phyloP scores from a whole-genome alignment of 2,329 filamentous ascomycete species.

The Calonectria pauciramosa region DNA sequence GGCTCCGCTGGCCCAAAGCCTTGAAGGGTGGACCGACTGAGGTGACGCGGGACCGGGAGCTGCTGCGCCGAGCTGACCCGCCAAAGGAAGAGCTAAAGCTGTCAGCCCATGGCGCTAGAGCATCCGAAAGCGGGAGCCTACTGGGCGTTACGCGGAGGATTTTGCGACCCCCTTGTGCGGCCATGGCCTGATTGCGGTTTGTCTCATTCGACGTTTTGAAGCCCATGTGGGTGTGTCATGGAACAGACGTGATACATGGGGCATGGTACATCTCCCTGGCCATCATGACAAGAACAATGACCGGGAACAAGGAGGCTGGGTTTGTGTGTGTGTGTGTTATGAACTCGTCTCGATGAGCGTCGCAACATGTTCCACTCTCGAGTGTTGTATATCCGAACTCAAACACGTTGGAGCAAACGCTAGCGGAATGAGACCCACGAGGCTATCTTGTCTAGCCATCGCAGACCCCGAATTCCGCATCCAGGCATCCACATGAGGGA shows the following conservation, averaged over 20 bases:
- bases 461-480: neutral
- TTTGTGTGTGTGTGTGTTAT: neutral
- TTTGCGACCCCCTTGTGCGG: neutral
- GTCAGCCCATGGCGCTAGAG: neutral
- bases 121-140: neutral
- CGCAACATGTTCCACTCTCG: neutral
- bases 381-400: neutral
- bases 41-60: neutral
- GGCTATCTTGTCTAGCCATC: neutral
- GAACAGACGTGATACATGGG: neutral
- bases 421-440: neutral
- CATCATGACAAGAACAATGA: neutral
- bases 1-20: constrained; percentile 4
- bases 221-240: neutral
- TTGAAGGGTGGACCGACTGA: neutral
- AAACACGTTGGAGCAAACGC: neutral
- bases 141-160: neutral
- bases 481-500: neutral
- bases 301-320: neutral
- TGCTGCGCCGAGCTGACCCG: constrained; percentile 15
- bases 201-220: neutral
- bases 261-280: neutral
- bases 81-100: constrained; percentile 7
- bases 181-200: neutral
- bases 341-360: neutral